A percentile compares a stretch with the other conserved stretches of the same genome.
Conservation (phyloP, 1,284 basidiomycete genomes). For the Malassezia obtusa region DNA sequence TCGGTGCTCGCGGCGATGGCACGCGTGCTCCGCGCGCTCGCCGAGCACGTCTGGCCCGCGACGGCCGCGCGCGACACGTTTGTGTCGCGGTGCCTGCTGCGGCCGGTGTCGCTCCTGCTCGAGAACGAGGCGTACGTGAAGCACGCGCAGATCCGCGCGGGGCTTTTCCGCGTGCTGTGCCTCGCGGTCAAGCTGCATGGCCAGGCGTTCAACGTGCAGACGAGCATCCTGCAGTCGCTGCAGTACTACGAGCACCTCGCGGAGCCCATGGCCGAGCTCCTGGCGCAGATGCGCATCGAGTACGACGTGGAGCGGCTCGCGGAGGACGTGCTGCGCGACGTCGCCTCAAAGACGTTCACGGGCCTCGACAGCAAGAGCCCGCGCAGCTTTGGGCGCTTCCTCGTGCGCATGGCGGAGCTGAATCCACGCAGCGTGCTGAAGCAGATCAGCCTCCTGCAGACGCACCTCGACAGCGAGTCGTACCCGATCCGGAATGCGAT, state of each 20-base stretch:
- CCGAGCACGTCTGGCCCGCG: constrained; percentile 37
- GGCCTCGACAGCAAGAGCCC: constrained; percentile 79
- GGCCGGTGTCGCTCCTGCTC: constrained; percentile 72
- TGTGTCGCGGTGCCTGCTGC: constrained; percentile 39
- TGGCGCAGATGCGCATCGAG: constrained; percentile 68
- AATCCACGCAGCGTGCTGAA: constrained; percentile 78
- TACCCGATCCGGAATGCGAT: constrained; percentile 74
- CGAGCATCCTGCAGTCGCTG: constrained; percentile 77
- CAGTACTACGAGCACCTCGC: constrained; percentile 91
- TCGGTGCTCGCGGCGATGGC: constrained; percentile 30
- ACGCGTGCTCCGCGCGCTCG: constrained; percentile 28
- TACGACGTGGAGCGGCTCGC: constrained; percentile 81
- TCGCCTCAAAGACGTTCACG: constrained; percentile 66
- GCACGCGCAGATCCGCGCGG: constrained; percentile 59
- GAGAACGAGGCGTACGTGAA: constrained; percentile 87
- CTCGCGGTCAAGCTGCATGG: constrained; percentile 81
- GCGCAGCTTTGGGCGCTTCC: constrained; percentile 72
- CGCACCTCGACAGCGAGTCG: constrained; percentile 87
- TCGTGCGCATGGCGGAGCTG: constrained; percentile 70
- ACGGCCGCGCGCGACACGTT: constrained; percentile 37
- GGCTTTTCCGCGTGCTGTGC: constrained; percentile 80
- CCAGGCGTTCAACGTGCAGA: constrained; percentile 62
- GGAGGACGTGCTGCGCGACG: constrained; percentile 78
- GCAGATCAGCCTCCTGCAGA: constrained; percentile 73
- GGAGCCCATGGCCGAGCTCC: constrained; percentile 84